Conservation (phyloP, 1,284 basidiomycete species). For the Moesziomyces sp. region DNA sequence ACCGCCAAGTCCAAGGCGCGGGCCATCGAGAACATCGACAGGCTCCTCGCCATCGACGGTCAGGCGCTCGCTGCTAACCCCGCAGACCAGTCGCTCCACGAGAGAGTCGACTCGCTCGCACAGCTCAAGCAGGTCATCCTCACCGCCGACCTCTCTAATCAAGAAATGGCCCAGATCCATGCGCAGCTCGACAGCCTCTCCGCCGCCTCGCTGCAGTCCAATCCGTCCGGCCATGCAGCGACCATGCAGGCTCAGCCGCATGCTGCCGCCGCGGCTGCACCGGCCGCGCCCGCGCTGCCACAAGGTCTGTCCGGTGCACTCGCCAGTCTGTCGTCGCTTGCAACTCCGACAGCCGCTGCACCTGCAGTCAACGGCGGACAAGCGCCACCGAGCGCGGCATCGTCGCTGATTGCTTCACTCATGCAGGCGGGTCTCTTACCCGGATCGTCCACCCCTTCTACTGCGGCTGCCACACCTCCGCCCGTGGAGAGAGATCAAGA, state of each 20-base stretch:
- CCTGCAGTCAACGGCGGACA: constrained; percentile 3
- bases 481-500: constrained; percentile 70
- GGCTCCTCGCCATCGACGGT: constrained; percentile 50
- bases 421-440: constrained; percentile 63
- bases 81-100: constrained; percentile 27
- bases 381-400: constrained; percentile 11
- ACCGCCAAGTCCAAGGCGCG: constrained; percentile 37
- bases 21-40: constrained; percentile 60
- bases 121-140: constrained; percentile 82
- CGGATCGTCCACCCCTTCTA: constrained; percentile 28
- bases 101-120: constrained; percentile 51
- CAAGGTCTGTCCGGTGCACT: constrained; percentile 37
- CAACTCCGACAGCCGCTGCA: constrained; percentile 8
- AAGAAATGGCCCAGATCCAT: constrained; percentile 82
- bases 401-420: constrained; percentile 57
- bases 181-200: constrained; percentile 78
- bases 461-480: constrained; percentile 59
- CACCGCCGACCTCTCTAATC: constrained; percentile 78
- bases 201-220: constrained; percentile 11
- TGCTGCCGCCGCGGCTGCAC: neutral
- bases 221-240: constrained; percentile 55
- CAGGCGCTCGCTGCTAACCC: constrained; percentile 51
- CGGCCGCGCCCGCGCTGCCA: constrained; percentile 27
- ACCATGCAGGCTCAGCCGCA: constrained; percentile 43
- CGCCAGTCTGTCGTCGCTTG: constrained; percentile 24